Evolutionary conservation across 2,329 filamentous ascomycete species (phyloP), one percentile per base, ranked within the genome.

Genomic region (Fusarium stilboides): DNA sequence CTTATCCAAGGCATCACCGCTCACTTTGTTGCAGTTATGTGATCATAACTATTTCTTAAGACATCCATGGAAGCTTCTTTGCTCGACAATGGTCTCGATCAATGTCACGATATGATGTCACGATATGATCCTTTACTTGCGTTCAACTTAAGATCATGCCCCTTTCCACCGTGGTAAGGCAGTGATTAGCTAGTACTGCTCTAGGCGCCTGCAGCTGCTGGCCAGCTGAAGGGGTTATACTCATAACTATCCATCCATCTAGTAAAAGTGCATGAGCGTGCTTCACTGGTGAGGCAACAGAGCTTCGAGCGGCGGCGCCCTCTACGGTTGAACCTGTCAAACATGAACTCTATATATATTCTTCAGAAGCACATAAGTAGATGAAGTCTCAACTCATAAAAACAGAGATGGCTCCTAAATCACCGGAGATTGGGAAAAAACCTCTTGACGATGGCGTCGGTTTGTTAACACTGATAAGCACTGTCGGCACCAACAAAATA

Each of bases 401-500:
- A 31, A 31, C 4, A 31, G 28, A 31, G 28, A 13, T 31, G 10
- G 28, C 9, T 31, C 28, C 10, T 13, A 13, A 31, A 31, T 31
- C 28, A 13, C 28, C 10, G 3, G 10, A 31, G 28, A 31, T 43
- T 36, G 24, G 24, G 22, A 20, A 34, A 52, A 19, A n/a, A 36
- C n/a, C 37, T 24, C 37, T n/a, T 22, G 15, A 54, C 43, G 12
- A 42, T 14, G 7, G n/a, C 19, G 10, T 33, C 24, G 20, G 42
- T 22, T 28, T 56, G 13, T 31, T 31, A 24, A 24, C 57, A 46
- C 53, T 49, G 57, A 43, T 8, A 61, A 22, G 33, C 57, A 59
- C 51, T 36, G 51, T 26, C 26, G 22, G 24, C 15, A 10, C 22
- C 3, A 33, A 43, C 34, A n/a, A 33, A n/a, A 54, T 36, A 36